Percentiles rank a stretch among this genome's conserved stretches.
These are phyloP conservation scores for Boletus sp. DNA, from an alignment of 768 basidiomycete genomes.

Conservation along the genomic window DNA sequence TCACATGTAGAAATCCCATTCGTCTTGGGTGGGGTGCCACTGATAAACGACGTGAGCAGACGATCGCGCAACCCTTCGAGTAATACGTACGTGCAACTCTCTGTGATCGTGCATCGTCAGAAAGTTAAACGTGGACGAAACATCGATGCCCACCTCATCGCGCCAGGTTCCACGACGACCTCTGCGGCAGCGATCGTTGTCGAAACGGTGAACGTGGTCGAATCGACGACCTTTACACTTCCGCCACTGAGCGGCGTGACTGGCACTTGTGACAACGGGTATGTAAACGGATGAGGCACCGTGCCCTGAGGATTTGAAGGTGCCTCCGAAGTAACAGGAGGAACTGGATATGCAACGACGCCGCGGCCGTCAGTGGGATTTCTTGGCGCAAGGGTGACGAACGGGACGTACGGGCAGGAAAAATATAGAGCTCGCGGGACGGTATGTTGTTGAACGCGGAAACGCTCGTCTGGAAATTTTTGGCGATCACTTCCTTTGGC, in stretches of 20 bases:
- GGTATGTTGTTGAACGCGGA: slow-evolving; percentile 54
- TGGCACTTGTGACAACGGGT: slow-evolving; percentile 46
- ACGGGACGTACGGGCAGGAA: slow-evolving; percentile 32
- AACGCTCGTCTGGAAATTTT: slow-evolving; percentile 51
- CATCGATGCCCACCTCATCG: slow-evolving; percentile 43
- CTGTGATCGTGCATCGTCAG: slow-evolving; percentile 26
- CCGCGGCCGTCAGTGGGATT: not conserved
- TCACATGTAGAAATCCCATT: slow-evolving; percentile 62
- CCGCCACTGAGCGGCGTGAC: slow-evolving; percentile 47
- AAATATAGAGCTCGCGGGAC: slow-evolving; percentile 51
- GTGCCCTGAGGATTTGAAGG: slow-evolving; percentile 38
- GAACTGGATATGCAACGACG: slow-evolving; percentile 22
- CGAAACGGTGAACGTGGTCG: slow-evolving; percentile 48
- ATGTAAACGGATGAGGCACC: slow-evolving; percentile 48
- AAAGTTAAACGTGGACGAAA: not conserved
- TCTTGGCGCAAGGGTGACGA: not conserved
- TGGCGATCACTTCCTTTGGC: slow-evolving; percentile 52
- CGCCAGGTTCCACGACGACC: slow-evolving; percentile 53
- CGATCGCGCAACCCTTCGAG: not conserved
- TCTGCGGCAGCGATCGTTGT: slow-evolving; percentile 54
- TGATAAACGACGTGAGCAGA: slow-evolving; percentile 19
- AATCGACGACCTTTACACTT: slow-evolving; percentile 55
- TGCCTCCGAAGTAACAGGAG: slow-evolving; percentile 32
- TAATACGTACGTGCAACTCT: slow-evolving; percentile 51
- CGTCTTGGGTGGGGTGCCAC: slow-evolving; percentile 73